These are phyloP conservation scores for Phytophthora lateralis DNA, from an alignment of 352 stramenopile species.

Conservation along the genomic window DNA sequence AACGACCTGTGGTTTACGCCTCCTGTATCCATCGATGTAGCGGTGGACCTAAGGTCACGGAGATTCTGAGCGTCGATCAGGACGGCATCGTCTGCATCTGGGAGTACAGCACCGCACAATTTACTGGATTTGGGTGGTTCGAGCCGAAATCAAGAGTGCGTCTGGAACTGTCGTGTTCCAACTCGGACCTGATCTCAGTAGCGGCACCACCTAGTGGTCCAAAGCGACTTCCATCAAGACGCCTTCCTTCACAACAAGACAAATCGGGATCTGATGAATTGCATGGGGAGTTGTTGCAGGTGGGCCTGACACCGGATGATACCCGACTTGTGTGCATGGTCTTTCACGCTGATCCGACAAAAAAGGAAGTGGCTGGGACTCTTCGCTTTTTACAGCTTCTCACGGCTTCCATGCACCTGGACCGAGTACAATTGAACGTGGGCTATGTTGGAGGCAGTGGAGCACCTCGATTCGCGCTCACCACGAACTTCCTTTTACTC, in stretches of 20 bases:
- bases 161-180: constrained; percentile 33
- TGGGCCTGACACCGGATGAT: constrained; percentile 37
- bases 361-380: constrained; percentile 25
- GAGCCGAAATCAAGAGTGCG: constrained; percentile 25
- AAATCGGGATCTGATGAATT: background rate
- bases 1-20: constrained; percentile 39
- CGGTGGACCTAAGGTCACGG: constrained; percentile 3
- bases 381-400: constrained; percentile 47
- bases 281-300: constrained; percentile 49
- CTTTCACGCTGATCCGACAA: constrained; percentile 30
- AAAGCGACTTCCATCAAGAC: constrained; percentile 7
- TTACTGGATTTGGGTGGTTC: constrained; percentile 57
- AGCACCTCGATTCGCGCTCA: constrained; percentile 47
- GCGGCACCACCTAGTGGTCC: background rate
- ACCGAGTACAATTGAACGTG: constrained; percentile 34
- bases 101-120: constrained; percentile 42
- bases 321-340: constrained; percentile 52
- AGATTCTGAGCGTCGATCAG: constrained; percentile 55
- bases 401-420: constrained; percentile 24
- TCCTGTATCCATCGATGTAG: constrained; percentile 26
- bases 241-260: background rate
- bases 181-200: constrained; percentile 2
- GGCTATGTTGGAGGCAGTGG: constrained; percentile 29
- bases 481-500: constrained; percentile 38
- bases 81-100: constrained; percentile 40